Conservation (phyloP, 345 rosid species). For the Arabidopsis arenosa region DNA sequence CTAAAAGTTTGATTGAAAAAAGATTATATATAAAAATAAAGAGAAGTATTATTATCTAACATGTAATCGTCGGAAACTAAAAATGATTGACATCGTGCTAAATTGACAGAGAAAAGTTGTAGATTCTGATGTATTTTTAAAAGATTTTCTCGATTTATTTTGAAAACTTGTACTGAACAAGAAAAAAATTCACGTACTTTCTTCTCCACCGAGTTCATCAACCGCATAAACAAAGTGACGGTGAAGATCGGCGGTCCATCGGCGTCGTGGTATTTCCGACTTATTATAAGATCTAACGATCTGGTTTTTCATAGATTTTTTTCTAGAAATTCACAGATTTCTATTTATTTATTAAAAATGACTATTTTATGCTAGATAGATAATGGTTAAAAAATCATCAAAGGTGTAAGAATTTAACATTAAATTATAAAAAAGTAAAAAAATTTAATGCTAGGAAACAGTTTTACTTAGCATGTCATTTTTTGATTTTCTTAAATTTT, state of each 20-base stretch:
- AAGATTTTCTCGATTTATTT: not conserved
- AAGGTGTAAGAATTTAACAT: not conserved
- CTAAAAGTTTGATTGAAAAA: too few relatives aligned
- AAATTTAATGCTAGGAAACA: too few relatives aligned
- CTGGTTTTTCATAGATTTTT: not conserved
- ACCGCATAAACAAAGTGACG: slow-evolving; percentile 58
- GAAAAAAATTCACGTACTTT: slow-evolving; percentile 38
- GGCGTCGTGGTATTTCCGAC: slow-evolving; percentile 57
- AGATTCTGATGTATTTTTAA: not conserved
- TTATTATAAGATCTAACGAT: slow-evolving; percentile 54
- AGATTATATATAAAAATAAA: not conserved
- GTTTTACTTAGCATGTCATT: not conserved
- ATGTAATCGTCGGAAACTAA: not conserved
- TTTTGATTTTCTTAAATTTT: not conserved
- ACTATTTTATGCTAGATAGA: not conserved
- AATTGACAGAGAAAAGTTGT: not conserved
- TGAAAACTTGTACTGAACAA: not conserved
- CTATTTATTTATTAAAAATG: not conserved
- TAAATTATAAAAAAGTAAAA: not conserved
- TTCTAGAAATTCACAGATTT: not conserved
- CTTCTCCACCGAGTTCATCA: slow-evolving; percentile 67
- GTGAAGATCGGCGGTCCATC: slow-evolving; percentile 72
- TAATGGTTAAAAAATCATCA: not conserved
- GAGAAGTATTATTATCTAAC: not conserved
- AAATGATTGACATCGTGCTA: not conserved